Conservation (phyloP, 305 asterid species). For the Fraxinus angustifolia region DNA sequence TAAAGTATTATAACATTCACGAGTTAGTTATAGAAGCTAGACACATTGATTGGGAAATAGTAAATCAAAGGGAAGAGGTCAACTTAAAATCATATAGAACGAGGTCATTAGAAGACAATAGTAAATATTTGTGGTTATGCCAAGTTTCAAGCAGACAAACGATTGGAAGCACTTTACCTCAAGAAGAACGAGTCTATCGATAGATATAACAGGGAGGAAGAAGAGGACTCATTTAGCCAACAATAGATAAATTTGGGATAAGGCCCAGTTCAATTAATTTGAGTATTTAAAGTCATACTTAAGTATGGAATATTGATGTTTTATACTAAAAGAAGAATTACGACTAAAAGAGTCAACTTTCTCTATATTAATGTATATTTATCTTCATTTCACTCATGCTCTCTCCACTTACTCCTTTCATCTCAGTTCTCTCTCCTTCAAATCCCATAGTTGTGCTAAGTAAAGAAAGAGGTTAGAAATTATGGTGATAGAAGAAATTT, state of each 20-base stretch:
- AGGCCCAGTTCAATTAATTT: background rate
- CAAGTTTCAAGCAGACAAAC: background rate
- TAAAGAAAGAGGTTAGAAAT: background rate
- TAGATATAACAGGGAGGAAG: background rate
- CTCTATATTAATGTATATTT: background rate
- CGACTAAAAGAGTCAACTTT: background rate
- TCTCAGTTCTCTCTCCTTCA: background rate
- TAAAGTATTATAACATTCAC: background rate
- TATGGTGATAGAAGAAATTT: background rate
- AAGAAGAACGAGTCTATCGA: background rate
- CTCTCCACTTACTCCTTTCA: background rate
- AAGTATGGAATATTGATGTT: background rate
- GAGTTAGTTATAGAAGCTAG: background rate
- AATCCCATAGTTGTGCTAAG: background rate
- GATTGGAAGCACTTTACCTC: background rate
- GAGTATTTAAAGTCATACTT: background rate
- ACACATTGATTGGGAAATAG: background rate
- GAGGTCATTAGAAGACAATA: background rate
- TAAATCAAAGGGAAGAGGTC: background rate
- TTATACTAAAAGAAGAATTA: background rate
- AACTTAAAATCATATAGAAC: background rate
- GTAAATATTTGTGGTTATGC: background rate
- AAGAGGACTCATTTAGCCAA: background rate
- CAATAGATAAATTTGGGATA: background rate
- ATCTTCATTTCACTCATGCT: background rate